Evolutionary conservation across 257 asterid genomes (phyloP), one percentile per base, ranked within the genome.

Genomic region (Cinchona pubescens): DNA sequence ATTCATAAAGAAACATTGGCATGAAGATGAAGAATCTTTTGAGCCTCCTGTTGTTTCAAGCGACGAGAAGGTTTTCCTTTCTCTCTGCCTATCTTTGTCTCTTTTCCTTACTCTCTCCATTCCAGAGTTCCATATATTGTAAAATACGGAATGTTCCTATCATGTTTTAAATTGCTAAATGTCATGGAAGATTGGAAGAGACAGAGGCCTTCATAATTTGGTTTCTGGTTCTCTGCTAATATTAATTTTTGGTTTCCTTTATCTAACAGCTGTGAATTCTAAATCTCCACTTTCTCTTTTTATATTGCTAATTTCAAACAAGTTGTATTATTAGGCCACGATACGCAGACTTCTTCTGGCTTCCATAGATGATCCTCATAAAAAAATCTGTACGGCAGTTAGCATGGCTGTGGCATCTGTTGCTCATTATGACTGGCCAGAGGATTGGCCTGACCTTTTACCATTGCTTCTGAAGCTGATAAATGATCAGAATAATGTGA

Each of bases 361-460:
- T 59, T 87, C 88, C 82, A 82, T 95, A 29, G 96, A 87, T 75
- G 98, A 92, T 83, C 85, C 96, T 74, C 82, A 80, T 72, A 87
- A 85, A 84, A 95, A 92, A 80, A 91, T 95, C 71, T 90, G 98
- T 78, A 92, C 94, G 6, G 96, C 99, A 72, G 84, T 95, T 75
- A 86, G 98, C 84, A 89, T 92, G 80, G 96, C 96, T 73, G 87
- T 90, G 82, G 94, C 98, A 46, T 65, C 88, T 56, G 86, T 92
- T 78, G 98, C 98, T 73, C 92, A 87, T 46, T 85, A 82, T 80
- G 99, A 95, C 63, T 92, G 99, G 96, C 98, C 97, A 40, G 99
- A 95, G 76, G 90, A 89, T 64, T 94, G 99, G 99, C 96, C 96
- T 64, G 96, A 92, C 66, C 88, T 95, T 71, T 77, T 91, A 58